Base-by-base conservation (phyloP, 495 filamentous ascomycete genomes). In the Penicilliopsis zonata region DNA sequence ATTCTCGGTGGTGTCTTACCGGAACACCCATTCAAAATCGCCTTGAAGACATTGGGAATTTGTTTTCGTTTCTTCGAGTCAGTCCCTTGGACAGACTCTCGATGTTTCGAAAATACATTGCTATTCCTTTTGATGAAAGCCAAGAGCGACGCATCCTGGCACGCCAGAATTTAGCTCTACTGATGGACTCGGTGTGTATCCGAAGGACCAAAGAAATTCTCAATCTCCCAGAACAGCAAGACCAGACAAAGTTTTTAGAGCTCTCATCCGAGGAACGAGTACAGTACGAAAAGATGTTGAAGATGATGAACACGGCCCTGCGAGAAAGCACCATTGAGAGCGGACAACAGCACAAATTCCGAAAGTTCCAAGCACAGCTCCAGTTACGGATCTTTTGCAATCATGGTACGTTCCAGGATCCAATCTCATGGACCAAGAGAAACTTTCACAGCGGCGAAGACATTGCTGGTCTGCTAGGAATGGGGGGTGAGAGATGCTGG, bases 341-440 rank as follows among this genome's bases (percentile, higher is more conserved):
- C 20, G 33, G 36, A 33, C 15, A 46, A 15, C 37, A 41, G 12
- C 34, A 31, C 9, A 39, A 38, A 14, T 53, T 57, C 28, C 48
- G 53, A 8, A 39, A 62, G 14, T 59, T 70, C 23, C 57, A 63
- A 31, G 40, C 56, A 0, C 47, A 53, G n/a, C 31, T 65, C 6
- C 57, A 57, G 28, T 46, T 70, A 6, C 52, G 65, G 2, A 44
- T 57, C 4, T 41, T 70, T 4, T 67, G 62, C 38, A 67, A 67
- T 32, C 59, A 66, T 36, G 64, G 62, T 6, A 63, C 62, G 2
- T 61, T 43, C 31, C 57, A 65, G 24, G 41, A 51, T 33, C 38
- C 33, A 2, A 52, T 60, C 37, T 52, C 49, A 8, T 53, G 58
- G 54, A 42, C 43, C 24, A 41, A 44, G 33, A 43, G 46, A 5